Percentiles rank a stretch among this genome's conserved stretches.
Conservation (phyloP, 140 eudicot species). For the Ambrosia hybrid region DNA sequence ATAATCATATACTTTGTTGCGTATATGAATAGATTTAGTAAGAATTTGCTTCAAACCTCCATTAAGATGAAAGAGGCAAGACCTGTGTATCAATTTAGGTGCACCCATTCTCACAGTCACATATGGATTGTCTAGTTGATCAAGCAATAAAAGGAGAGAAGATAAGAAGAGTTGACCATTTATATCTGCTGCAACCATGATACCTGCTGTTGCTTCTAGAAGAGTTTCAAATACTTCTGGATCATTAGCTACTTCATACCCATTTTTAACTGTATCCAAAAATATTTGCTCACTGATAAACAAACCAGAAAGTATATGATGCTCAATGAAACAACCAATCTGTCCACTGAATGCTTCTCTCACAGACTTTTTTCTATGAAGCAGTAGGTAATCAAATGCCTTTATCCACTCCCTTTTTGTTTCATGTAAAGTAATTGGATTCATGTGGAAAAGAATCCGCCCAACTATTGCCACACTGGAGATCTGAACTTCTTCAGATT, state of each 20-base stretch:
- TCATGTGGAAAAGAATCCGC: conserved; percentile 67
- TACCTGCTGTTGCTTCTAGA: conserved; percentile 72
- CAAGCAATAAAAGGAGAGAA: conserved; percentile 72
- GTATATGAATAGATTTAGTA: conserved; percentile 51
- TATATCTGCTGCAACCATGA: conserved; percentile 71
- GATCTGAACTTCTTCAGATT: conserved; percentile 88
- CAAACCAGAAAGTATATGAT: conserved; percentile 54
- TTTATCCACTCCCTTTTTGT: conserved; percentile 69
- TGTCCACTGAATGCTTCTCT: conserved; percentile 77
- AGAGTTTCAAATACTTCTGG: conserved; percentile 78
- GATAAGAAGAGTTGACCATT: conserved; percentile 67
- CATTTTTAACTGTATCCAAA: conserved; percentile 71
- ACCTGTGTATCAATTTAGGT: conserved; percentile 56
- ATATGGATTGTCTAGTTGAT: conserved; percentile 78
- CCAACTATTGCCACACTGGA: conserved; percentile 56
- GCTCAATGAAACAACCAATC: conserved; percentile 69
- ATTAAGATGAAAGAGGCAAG: conserved; percentile 65
- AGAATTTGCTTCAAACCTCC: conserved; percentile 80
- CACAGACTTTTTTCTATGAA: conserved; percentile 63
- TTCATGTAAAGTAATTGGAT: conserved; percentile 42
- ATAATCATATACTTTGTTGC: conserved; percentile 68
- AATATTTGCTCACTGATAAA: conserved; percentile 55
- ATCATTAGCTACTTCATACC: conserved; percentile 65
- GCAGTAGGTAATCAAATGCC: conserved; percentile 64
- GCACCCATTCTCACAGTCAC: conserved; percentile 69